These are phyloP conservation scores for Brassica incana DNA, from an alignment of 345 rosid genomes.

Conservation along the genomic window DNA sequence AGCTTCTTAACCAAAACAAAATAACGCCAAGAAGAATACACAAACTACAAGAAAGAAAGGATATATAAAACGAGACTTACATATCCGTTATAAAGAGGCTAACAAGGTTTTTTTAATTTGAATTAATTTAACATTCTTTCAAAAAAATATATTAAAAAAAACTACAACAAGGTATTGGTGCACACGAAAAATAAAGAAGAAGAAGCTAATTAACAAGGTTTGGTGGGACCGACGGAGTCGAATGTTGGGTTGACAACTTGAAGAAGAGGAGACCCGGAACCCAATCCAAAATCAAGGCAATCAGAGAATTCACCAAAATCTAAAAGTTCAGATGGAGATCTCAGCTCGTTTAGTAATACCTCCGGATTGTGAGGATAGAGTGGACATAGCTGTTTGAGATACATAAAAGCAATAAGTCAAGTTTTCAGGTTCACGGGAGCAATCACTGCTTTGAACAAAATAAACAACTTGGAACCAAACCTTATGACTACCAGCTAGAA, in stretches of 20 bases:
- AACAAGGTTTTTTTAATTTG: constrained; percentile 52
- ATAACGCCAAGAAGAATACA: background rate
- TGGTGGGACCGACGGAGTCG: constrained; percentile 84
- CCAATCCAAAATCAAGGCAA: constrained; percentile 79
- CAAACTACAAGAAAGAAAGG: background rate
- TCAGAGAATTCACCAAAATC: constrained; percentile 97
- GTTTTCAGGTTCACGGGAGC: background rate
- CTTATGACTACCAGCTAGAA: constrained; percentile 97
- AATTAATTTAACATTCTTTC: too few species aligned
- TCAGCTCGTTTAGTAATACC: constrained; percentile 84
- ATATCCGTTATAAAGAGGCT: constrained; percentile 94
- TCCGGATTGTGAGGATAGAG: constrained; percentile 96
- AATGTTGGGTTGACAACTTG: constrained; percentile 94
- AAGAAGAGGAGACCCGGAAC: constrained; percentile 70
- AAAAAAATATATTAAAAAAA: too few species aligned
- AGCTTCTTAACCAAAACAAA: constrained; percentile 1
- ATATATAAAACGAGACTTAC: constrained; percentile 50
- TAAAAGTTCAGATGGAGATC: constrained; percentile 91
- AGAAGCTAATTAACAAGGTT: constrained; percentile 92
- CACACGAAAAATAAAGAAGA: background rate
- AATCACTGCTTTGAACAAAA: background rate
- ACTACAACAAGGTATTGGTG: too few species aligned
- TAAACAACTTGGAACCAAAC: constrained; percentile 40
- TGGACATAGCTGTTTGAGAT: constrained; percentile 74
- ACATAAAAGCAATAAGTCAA: background rate